phyloP scores from a whole-genome alignment of 306 rosid genomes.

The Vigna angularis region DNA sequence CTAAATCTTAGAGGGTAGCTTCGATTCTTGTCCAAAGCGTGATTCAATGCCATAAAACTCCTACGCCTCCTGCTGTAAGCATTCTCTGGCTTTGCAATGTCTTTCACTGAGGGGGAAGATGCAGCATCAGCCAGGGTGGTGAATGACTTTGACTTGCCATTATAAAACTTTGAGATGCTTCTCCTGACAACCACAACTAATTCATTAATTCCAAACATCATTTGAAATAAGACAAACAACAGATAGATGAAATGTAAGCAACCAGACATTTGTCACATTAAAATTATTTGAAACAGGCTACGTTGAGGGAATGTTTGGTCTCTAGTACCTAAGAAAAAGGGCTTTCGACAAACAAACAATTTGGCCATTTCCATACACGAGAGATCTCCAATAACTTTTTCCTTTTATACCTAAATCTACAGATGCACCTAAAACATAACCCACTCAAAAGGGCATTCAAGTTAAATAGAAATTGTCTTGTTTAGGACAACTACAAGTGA shows the following conservation, averaged over 20 bases:
- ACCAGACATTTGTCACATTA: background rate
- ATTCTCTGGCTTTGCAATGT: constrained; percentile 83
- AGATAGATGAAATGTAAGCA: background rate
- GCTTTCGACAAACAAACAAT: too few species aligned
- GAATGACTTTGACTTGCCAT: constrained; percentile 84
- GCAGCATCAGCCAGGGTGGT: constrained; percentile 71
- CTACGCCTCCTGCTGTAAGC: constrained; percentile 75
- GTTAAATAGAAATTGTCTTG: too few species aligned
- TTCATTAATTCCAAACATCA: constrained; percentile 15
- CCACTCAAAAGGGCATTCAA: too few species aligned
- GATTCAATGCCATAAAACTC: constrained; percentile 66
- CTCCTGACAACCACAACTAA: constrained; percentile 58
- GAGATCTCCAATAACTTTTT: too few species aligned
- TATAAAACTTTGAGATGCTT: constrained; percentile 81
- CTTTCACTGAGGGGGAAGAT: constrained; percentile 55
- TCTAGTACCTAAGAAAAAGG: background rate
- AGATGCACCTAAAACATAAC: too few species aligned
- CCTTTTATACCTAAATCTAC: too few species aligned
- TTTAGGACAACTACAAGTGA: too few species aligned
- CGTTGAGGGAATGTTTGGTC: background rate
- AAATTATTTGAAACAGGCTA: too few species aligned
- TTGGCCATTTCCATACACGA: too few species aligned
- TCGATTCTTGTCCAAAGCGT: constrained; percentile 68
- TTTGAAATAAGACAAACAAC: background rate
- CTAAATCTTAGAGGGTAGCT: constrained; percentile 59